Evolutionary conservation across 2,329 filamentous ascomycete genomes (phyloP), one percentile per base, ranked within the genome.

Genomic region (Ascochyta fabae): DNA sequence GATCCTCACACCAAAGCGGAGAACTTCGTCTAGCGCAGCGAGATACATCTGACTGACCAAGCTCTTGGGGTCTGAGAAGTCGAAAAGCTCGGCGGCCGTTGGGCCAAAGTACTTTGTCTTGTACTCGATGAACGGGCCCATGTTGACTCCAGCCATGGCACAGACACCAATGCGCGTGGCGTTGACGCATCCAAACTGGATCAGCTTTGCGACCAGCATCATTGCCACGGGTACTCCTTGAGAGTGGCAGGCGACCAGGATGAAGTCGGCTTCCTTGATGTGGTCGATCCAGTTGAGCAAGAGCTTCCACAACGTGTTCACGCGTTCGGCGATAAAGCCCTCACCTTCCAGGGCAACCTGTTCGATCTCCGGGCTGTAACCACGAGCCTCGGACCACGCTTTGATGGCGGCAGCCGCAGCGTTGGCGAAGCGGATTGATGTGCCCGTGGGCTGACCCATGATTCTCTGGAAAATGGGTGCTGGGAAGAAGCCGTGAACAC

Each of bases 311-410:
- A 99, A 79, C 35, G 96, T 90, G 58, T 96, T 90, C 1, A 98
- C 92, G 6, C 95, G 85, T 60, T 98, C 93, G 3, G 85, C 85
- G 42, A 99, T 95, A 72, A 91, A 92, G 23, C 95, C 95, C 76
- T 99, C 95, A 22, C 94, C 94, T 77, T 99, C 95, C 0, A 99
- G 83, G 0, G 94, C 92, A 13, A 98, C 90, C 72, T 96, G 97
- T 70, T 97, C 92, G 51, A 99, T 91, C 64, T 96, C 89, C 59
- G 92, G 89, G 2, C 82, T 78, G 57, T 88, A 92, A 0, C 90
- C 88, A 9, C 61, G 71, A 12, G 80, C 80, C 48, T 91, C 86
- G 0, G 91, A 86, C 91, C 93, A 99, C 56, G 88, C 84, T 54
- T 88, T 85, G 65, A 99, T 94, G 1, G 91, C 89, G 35, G 90